Evolutionary conservation across 2,329 filamentous ascomycete species (phyloP).

Genomic region (Colletotrichum lindemuthianum): DNA sequence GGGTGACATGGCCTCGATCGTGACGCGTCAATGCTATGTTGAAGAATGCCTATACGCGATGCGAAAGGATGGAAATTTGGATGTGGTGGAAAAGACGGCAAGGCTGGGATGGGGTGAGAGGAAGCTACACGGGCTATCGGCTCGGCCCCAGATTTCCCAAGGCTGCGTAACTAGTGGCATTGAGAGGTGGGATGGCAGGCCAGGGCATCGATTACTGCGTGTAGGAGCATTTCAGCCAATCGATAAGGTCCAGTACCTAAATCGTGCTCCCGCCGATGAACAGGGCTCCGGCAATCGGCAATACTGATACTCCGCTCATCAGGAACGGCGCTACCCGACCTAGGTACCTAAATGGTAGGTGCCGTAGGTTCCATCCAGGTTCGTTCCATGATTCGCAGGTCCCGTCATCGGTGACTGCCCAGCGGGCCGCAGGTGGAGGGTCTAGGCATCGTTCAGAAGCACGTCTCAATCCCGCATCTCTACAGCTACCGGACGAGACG

Average conservation of each 20-base stretch:
- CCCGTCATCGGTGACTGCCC: no score
- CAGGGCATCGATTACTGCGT: slow-evolving; percentile 11
- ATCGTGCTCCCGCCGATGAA: no score
- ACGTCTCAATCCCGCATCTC: no score
- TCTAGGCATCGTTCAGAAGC: no score
- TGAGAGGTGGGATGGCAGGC: neutral
- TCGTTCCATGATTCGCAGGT: no score
- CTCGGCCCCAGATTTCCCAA: slow-evolving; percentile 37
- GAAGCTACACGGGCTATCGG: slow-evolving; percentile 16
- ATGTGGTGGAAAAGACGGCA: slow-evolving; percentile 27
- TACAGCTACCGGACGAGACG: no score
- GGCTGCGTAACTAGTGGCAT: slow-evolving; percentile 24
- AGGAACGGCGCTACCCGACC: no score
- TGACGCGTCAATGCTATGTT: neutral
- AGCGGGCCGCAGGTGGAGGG: no score
- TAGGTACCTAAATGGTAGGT: no score
- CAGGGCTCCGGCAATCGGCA: neutral
- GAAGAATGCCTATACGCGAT: slow-evolving; percentile 7
- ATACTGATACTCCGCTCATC: slow-evolving; percentile 12
- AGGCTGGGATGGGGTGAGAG: slow-evolving; percentile 31
- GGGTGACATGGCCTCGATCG: slow-evolving; percentile 35
- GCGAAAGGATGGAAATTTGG: slow-evolving; percentile 5
- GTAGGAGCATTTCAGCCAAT: slow-evolving; percentile 16
- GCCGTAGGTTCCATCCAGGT: no score
- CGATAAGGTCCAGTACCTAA: no score